phyloP scores from a whole-genome alignment of 495 filamentous ascomycete genomes.

The Aspergillus affinis region DNA sequence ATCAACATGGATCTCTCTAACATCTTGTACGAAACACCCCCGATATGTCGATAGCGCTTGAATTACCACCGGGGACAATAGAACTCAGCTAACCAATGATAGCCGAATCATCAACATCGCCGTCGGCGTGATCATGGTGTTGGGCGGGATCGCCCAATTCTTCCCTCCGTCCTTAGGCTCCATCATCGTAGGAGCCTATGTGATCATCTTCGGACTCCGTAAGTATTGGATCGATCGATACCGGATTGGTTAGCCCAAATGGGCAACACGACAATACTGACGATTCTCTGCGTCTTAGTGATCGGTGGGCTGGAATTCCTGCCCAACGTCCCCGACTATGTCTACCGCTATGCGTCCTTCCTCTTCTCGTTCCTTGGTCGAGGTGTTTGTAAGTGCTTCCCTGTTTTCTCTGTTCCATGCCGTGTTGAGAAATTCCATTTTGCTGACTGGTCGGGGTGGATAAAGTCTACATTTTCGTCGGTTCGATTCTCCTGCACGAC shows the following conservation, averaged over 20 bases:
- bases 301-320: constrained; percentile 67
- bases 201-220: constrained; percentile 89
- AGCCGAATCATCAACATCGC: constrained; percentile 94
- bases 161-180: constrained; percentile 47
- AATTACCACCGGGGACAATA: background rate
- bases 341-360: constrained; percentile 93
- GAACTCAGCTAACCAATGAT: constrained; percentile 16
- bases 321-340: constrained; percentile 83
- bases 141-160: constrained; percentile 90
- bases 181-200: constrained; percentile 78
- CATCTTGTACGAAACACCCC: constrained; percentile 52
- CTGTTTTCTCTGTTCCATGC: background rate
- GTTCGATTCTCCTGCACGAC: constrained; percentile 73
- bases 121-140: constrained; percentile 82
- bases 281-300: constrained; percentile 27
- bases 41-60: background rate
- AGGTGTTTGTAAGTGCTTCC: constrained; percentile 74
- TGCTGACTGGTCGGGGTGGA: constrained; percentile 4
- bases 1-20: constrained; percentile 56
- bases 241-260: background rate
- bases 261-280: constrained; percentile 9
- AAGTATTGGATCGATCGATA: constrained; percentile 31
- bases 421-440: constrained; percentile 16
- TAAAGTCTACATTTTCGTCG: constrained; percentile 92
- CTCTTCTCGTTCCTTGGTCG: constrained; percentile 96